Evolutionary conservation across 139 green algal genomes (phyloP).

Genomic region (Chlorella vulgaris): DNA sequence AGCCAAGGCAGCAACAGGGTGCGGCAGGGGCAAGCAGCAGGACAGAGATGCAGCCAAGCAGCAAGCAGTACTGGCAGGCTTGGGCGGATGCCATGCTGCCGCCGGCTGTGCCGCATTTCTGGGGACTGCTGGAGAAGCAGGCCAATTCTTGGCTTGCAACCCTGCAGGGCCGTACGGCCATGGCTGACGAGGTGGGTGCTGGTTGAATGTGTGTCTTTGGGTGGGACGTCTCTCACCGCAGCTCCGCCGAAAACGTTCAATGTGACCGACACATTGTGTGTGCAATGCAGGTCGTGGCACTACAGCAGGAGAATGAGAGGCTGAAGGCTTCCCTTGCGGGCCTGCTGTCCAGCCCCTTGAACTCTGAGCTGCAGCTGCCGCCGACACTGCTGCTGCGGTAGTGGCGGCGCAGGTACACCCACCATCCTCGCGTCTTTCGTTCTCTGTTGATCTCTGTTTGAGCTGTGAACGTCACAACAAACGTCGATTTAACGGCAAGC

Average conservation of each 20-base stretch:
- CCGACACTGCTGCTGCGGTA: constrained; percentile 15
- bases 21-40: neutral
- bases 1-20: neutral
- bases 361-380: constrained; percentile 31
- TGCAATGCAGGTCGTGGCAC: constrained; percentile 29
- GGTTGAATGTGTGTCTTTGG: neutral
- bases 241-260: too few relatives aligned
- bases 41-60: too few relatives aligned
- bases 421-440: too few relatives aligned
- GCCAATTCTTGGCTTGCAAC: neutral
- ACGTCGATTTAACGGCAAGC: too few relatives aligned
- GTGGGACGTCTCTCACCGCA: too few relatives aligned
- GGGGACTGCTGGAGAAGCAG: constrained; percentile 22
- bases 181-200: constrained; percentile 14
- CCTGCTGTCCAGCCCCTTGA: constrained; percentile 6
- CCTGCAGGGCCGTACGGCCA: constrained; percentile 1
- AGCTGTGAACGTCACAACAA: too few relatives aligned
- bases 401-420: neutral
- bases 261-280: neutral
- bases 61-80: constrained; percentile 27
- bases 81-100: neutral
- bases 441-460: neutral
- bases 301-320: constrained; percentile 15
- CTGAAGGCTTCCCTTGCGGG: constrained; percentile 20
- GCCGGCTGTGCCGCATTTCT: neutral